Evolutionary conservation across 257 asterid genomes (phyloP), one percentile per base, ranked within the genome.

Genomic region (Fraxinus excelsior): DNA sequence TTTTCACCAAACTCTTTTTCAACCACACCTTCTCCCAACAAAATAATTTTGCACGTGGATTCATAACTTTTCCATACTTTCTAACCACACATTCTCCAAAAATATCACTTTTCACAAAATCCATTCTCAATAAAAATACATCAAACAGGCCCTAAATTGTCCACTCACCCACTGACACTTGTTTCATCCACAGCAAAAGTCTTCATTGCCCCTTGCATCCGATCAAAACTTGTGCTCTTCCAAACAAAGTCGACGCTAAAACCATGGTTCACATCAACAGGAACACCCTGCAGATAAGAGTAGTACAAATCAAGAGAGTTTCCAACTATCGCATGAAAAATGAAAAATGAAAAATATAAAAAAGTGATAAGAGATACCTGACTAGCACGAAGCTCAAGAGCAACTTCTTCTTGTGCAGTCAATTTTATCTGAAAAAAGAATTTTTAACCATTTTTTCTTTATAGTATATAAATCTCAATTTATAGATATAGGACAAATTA

Each of bases 121-220:
- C 51, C 0, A 42, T 42, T 42, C 51, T 42, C 51, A 42, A 42
- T 11, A 42, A 42, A 42, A 12, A 42, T 37, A 37, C 42, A 37
- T 42, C 51, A 42, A 42, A 42, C 16, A 12, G 51, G 51, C 18
- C 18, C 18, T 42, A 42, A 42, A 42, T 58, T 53, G 65, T 46
- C 58, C 38, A 88, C 98, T 78, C 71, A 93, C 98, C 99, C 99
- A 82, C 99, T 96, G 80, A 93, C 97, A 87, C 98, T 96, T 62
- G 99, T 96, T 80, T 96, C 99, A 83, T 96, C 99, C 60, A 96
- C 97, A 3, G 93, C 98, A 93, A 96, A 96, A 19, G 92, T 91
- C 87, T 96, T 96, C 98, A 96, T 91, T 60, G 99, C 98, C 53
- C 94, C 91, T 86, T 96, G 99, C 98, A 93, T 93, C 83, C 97